Conservation (phyloP, 2,329 filamentous ascomycete species). For the Ophiostoma piceae region DNA sequence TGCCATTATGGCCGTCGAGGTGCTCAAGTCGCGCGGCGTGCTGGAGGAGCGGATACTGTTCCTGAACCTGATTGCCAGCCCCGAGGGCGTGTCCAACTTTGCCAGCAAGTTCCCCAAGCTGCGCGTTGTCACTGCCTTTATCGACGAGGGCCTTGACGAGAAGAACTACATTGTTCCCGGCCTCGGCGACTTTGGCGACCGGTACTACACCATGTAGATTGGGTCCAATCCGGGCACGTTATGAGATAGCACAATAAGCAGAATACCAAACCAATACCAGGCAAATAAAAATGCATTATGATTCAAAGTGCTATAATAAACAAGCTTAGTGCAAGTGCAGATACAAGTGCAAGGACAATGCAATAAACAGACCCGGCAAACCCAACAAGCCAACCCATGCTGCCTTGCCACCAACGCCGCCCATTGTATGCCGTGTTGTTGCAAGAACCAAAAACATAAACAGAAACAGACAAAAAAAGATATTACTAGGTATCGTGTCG, state of each 20-base stretch:
- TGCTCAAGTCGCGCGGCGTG: conserved; percentile 82
- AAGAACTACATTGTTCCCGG: conserved; percentile 98
- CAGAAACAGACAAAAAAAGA: not conserved
- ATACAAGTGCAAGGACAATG: not conserved
- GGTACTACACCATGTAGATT: conserved; percentile 80
- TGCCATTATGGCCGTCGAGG: conserved; percentile 93
- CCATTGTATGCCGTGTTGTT: not conserved
- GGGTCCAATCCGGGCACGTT: not conserved
- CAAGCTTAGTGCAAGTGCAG: not conserved
- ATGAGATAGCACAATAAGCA: conserved; percentile 6
- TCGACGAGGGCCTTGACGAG: conserved; percentile 88
- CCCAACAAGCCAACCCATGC: not conserved
- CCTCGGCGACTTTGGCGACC: conserved; percentile 89
- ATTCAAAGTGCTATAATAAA: not conserved
- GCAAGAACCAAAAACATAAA: not conserved
- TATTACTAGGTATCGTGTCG: not conserved
- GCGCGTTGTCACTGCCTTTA: conserved; percentile 89
- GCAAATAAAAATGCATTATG: not conserved
- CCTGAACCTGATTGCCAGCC: conserved; percentile 95
- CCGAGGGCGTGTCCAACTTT: conserved; percentile 84
- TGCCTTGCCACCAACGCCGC: not conserved
- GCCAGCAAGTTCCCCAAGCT: conserved; percentile 83
- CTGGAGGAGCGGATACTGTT: conserved; percentile 94
- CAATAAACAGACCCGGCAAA: not conserved
- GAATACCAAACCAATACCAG: not conserved